phyloP scores from a whole-genome alignment of 2,329 filamentous ascomycete genomes.

The Penicillium sp. region DNA sequence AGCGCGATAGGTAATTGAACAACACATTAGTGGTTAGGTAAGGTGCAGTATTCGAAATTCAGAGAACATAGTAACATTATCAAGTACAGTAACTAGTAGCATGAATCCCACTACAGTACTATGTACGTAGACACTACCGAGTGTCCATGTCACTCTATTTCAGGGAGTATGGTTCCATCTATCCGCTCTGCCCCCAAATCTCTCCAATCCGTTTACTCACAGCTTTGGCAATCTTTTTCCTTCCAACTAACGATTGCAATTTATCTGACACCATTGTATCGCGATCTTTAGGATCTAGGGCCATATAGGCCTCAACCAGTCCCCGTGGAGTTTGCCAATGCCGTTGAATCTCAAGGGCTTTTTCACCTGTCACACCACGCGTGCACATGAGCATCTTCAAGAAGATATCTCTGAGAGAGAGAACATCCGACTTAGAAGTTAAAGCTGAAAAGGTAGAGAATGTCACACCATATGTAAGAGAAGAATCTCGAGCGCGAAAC shows the following conservation, averaged over 20 bases:
- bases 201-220: slow-evolving; percentile 70
- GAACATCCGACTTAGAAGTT: slow-evolving; percentile 71
- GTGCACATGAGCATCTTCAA: slow-evolving; percentile 87
- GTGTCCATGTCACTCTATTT: too few relatives aligned
- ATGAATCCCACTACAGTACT: too few relatives aligned
- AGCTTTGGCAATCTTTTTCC: slow-evolving; percentile 65
- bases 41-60: too few relatives aligned
- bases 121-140: too few relatives aligned
- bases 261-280: slow-evolving; percentile 60
- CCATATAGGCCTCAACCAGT: slow-evolving; percentile 68
- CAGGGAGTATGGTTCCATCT: neutral
- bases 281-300: slow-evolving; percentile 54
- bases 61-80: too few relatives aligned
- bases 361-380: slow-evolving; percentile 71
- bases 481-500: slow-evolving; percentile 52
- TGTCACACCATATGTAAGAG: slow-evolving; percentile 59
- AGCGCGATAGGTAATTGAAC: too few relatives aligned
- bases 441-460: slow-evolving; percentile 71
- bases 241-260: slow-evolving; percentile 60
- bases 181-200: slow-evolving; percentile 59
- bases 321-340: slow-evolving; percentile 72
- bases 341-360: slow-evolving; percentile 75
- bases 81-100: too few relatives aligned
- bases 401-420: slow-evolving; percentile 72
- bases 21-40: too few relatives aligned